A percentile compares a stretch with the other conserved stretches of the same genome.
phyloP scores from a whole-genome alignment of 164 flowering plant genomes.

The Berberis thunbergii region DNA sequence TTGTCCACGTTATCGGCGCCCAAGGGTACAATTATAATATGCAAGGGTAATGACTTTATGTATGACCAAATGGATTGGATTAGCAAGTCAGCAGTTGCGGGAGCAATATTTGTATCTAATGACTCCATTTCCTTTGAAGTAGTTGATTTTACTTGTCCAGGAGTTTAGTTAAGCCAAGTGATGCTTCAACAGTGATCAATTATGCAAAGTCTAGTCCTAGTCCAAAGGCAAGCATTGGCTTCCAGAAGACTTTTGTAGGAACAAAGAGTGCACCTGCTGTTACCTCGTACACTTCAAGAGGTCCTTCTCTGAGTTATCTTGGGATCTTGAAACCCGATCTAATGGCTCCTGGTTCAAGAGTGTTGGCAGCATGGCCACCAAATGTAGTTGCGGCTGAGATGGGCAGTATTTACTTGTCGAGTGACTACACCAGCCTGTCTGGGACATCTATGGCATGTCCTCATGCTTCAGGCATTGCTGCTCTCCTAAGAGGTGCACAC shows the following conservation, averaged over 20 bases:
- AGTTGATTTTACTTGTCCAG: neutral
- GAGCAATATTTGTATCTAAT: neutral
- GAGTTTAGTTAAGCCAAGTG: neutral
- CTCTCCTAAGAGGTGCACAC: conserved; percentile 35
- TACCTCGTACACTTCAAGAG: conserved; percentile 11
- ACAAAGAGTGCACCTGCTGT: conserved; percentile 11
- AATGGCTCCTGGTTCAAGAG: conserved; percentile 34
- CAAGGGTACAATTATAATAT: neutral
- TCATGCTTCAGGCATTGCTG: conserved; percentile 44
- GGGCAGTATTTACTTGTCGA: neutral
- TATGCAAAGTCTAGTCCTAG: neutral
- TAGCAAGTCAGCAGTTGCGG: neutral
- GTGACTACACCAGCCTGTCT: conserved; percentile 31
- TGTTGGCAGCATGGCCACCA: conserved; percentile 51
- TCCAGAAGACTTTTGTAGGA: conserved; percentile 9
- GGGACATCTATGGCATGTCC: conserved; percentile 71
- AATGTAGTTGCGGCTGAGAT: neutral
- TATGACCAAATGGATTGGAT: neutral
- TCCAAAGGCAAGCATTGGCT: conserved; percentile 7
- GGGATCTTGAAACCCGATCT: conserved; percentile 15
- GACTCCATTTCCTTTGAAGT: neutral
- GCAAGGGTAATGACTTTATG: neutral
- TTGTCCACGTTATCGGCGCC: neutral
- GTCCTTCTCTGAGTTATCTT: conserved; percentile 7
- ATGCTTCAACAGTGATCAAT: neutral